These are phyloP conservation scores for Coniochaeta ligniaria DNA, from an alignment of 2,329 filamentous ascomycete genomes.

Conservation along the genomic window DNA sequence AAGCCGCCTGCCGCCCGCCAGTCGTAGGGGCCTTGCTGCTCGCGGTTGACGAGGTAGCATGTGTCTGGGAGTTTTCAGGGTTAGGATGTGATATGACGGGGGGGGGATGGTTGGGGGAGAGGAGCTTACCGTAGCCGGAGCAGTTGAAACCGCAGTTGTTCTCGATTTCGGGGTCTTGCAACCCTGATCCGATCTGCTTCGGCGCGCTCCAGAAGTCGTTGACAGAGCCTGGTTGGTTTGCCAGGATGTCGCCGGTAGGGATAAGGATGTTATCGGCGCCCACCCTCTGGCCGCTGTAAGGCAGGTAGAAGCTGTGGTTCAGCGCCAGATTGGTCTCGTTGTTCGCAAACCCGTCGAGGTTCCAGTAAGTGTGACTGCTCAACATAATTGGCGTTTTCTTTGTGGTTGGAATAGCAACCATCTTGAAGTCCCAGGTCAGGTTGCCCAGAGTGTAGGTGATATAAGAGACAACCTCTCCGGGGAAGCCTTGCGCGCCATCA, in stretches of 20 bases:
- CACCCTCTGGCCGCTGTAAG: conserved; percentile 64
- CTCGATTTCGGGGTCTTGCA: conserved; percentile 52
- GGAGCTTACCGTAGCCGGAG: conserved; percentile 68
- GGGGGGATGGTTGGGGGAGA: neutral
- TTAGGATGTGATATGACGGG: neutral
- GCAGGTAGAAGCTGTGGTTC: conserved; percentile 67
- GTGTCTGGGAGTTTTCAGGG: conserved; percentile 38
- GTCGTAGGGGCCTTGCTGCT: conserved; percentile 47
- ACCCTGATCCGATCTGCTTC: conserved; percentile 70
- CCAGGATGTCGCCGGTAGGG: conserved; percentile 68
- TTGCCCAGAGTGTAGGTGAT: conserved; percentile 66
- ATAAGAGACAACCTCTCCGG: conserved; percentile 67
- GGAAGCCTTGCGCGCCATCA: conserved; percentile 70
- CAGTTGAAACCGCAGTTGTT: conserved; percentile 78
- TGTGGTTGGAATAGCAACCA: conserved; percentile 62
- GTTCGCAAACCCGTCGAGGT: conserved; percentile 73
- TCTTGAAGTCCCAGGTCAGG: conserved; percentile 64
- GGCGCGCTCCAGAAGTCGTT: conserved; percentile 79
- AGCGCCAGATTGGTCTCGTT: conserved; percentile 56
- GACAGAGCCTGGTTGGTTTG: conserved; percentile 58
- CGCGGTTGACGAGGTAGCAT: conserved; percentile 63
- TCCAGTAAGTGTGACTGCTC: conserved; percentile 71
- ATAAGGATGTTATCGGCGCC: conserved; percentile 65
- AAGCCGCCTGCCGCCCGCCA: conserved; percentile 52
- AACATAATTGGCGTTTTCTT: conserved; percentile 81